Base-by-base conservation (phyloP, 495 filamentous ascomycete species). In the Tirmania nivea region DNA sequence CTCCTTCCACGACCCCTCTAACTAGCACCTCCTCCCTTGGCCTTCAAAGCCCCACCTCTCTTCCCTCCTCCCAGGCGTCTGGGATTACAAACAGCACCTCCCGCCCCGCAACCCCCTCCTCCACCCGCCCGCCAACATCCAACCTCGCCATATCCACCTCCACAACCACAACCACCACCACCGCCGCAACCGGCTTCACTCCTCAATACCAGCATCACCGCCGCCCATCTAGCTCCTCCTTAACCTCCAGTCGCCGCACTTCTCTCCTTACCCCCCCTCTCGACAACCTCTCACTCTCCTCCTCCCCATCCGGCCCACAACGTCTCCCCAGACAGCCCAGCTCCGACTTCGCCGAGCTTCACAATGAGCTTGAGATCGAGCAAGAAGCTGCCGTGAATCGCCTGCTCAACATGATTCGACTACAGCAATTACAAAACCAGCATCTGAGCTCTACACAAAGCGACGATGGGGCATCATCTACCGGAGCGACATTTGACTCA, bases 301-400 rank as follows among this genome's bases (percentile, higher is more conserved):
- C 48, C 14, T 20, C 21, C 20, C 48, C 48, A 25, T 31, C 25
- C 25, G 21, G n/a, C n/a, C 61, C 61, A 8, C 60, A 63, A 20
- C 61, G 61, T 49, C 70, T 70, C 17, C 61, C 61, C 17, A 57
- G 57, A 10, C 55, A 57, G n/a, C 57, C 56, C 25, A 61, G 42
- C 36, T 86, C 86, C 1, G 93, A 84, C 54, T 67, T 95, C 48
- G 89, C 89, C n/a, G 89, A 95, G 67, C 72, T 97, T 37, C 88
- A 95, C 63, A 89, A 97, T 60, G 85, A 94, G 63, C 71, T 95
- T 8, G 90, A 97, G 67, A 83, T 81, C 50, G 90, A 97, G 64
- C 88, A 94, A 66, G 90, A 97, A 67, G 86, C 79, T 10, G 89
- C 94, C 69, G 90, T 97, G 66, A 95, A 95, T 62, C 80, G 89